These are phyloP conservation scores for Stachybotrys chartarum DNA, from an alignment of 2,329 filamentous ascomycete genomes.

Conservation along the genomic window DNA sequence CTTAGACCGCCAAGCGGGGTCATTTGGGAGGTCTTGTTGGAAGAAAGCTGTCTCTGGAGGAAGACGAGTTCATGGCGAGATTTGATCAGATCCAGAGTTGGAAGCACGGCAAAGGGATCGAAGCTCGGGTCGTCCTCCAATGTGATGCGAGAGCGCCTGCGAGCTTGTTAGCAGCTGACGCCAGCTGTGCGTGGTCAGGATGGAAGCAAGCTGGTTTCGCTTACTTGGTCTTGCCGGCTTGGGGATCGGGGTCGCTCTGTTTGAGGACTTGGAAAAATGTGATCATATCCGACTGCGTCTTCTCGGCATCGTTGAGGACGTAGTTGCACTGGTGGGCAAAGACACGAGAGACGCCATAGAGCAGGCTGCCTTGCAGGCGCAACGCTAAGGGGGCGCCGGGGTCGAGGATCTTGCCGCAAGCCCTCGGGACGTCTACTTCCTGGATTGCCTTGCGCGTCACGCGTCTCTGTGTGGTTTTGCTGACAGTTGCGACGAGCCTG, in stretches of 20 bases:
- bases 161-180: neutral
- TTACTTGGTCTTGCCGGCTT: slow-evolving; percentile 67
- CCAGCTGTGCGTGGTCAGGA: neutral
- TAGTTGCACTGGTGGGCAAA: slow-evolving; percentile 85
- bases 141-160: slow-evolving; percentile 67
- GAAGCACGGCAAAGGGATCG: slow-evolving; percentile 22
- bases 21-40: slow-evolving; percentile 34
- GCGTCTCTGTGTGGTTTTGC: slow-evolving; percentile 63
- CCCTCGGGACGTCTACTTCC: slow-evolving; percentile 77
- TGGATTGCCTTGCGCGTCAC: slow-evolving; percentile 82
- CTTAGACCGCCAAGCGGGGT: slow-evolving; percentile 28
- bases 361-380: slow-evolving; percentile 79
- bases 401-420: slow-evolving; percentile 80
- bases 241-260: slow-evolving; percentile 55
- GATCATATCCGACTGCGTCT: slow-evolving; percentile 66
- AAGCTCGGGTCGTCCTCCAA: slow-evolving; percentile 81
- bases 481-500: slow-evolving; percentile 89
- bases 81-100: slow-evolving; percentile 27
- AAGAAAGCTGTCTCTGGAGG: slow-evolving; percentile 28
- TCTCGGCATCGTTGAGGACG: slow-evolving; percentile 72
- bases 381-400: slow-evolving; percentile 80
- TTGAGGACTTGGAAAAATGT: slow-evolving; percentile 52
- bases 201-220: slow-evolving; percentile 33
- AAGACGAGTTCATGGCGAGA: slow-evolving; percentile 23
- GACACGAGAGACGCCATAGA: slow-evolving; percentile 80